Conservation (phyloP, 805 yeast species). For the Tetrapisispora arboricola region DNA sequence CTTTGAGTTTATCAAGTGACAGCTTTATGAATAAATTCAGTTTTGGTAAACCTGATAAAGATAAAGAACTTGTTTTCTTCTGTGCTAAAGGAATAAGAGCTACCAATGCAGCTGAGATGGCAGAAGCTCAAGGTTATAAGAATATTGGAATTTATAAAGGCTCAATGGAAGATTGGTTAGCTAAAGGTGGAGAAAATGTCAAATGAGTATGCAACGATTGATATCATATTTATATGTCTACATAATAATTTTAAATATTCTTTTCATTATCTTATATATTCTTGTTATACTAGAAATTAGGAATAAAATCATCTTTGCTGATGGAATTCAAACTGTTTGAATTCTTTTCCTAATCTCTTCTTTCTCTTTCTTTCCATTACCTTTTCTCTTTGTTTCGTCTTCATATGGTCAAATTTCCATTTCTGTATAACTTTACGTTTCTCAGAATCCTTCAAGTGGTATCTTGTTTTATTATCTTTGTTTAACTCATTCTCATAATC, state of each 20-base stretch:
- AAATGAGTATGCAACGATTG: not conserved
- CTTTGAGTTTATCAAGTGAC: conserved; percentile 55
- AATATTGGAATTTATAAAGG: conserved; percentile 72
- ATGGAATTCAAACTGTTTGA: conserved; percentile 40
- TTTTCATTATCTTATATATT: not conserved
- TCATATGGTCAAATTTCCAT: conserved; percentile 70
- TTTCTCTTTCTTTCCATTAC: conserved; percentile 80
- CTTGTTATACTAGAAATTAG: not conserved
- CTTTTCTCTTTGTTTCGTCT: conserved; percentile 61
- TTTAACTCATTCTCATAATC: conserved; percentile 47
- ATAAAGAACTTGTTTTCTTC: conserved; percentile 63
- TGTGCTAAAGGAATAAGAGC: conserved; percentile 85
- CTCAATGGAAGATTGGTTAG: conserved; percentile 72
- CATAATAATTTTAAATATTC: not conserved
- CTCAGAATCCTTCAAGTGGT: conserved; percentile 58
- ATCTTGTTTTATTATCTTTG: conserved; percentile 42
- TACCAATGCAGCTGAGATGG: conserved; percentile 70
- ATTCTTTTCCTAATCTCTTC: conserved; percentile 75
- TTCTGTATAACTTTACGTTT: conserved; percentile 64
- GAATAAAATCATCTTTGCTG: not conserved
- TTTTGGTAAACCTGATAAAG: conserved; percentile 55
- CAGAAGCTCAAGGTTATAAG: conserved; percentile 65
- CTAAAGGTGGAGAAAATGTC: conserved; percentile 13
- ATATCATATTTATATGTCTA: not conserved
- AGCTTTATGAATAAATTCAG: conserved; percentile 68